Evolutionary conservation across 805 yeast species (phyloP).

Genomic region (Candida xyloterini): DNA sequence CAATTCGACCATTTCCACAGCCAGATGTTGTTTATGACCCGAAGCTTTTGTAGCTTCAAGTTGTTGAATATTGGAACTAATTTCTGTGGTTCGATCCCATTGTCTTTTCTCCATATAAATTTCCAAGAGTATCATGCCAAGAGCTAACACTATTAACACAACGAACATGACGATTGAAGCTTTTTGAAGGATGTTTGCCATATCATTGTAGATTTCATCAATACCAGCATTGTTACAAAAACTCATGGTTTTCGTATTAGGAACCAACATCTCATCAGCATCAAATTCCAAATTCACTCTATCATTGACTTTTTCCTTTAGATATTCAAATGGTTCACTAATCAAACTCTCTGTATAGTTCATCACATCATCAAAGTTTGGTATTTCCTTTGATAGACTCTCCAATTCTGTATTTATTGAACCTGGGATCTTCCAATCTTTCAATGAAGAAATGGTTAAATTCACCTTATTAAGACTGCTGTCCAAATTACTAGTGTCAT

Average conservation of each 20-base stretch:
- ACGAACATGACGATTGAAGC: constrained; percentile 39
- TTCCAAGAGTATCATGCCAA: constrained; percentile 41
- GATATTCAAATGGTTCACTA: constrained; percentile 53
- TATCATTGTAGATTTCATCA: constrained; percentile 35
- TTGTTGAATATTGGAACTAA: constrained; percentile 13
- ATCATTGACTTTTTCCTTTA: constrained; percentile 39
- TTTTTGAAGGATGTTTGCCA: constrained; percentile 33
- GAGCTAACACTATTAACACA: constrained; percentile 39
- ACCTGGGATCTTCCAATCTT: constrained; percentile 61
- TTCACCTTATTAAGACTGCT: constrained; percentile 46
- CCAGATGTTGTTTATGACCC: constrained; percentile 13
- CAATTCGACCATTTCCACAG: constrained; percentile 26
- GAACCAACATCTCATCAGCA: constrained; percentile 37
- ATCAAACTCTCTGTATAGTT: constrained; percentile 55
- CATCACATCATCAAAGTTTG: constrained; percentile 63
- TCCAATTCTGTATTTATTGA: constrained; percentile 58
- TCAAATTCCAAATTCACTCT: constrained; percentile 20
- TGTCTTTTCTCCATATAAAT: constrained; percentile 42
- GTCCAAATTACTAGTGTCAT: constrained; percentile 32
- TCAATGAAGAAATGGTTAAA: constrained; percentile 53
- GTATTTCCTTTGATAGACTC: constrained; percentile 48
- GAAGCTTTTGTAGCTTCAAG: constrained; percentile 1
- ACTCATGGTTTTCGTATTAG: constrained; percentile 32
- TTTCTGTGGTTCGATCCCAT: constrained; percentile 45
- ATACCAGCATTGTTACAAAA: constrained; percentile 44